These are phyloP conservation scores for Penicillium sp. DNA, from an alignment of 2,329 filamentous ascomycete species.

Conservation along the genomic window DNA sequence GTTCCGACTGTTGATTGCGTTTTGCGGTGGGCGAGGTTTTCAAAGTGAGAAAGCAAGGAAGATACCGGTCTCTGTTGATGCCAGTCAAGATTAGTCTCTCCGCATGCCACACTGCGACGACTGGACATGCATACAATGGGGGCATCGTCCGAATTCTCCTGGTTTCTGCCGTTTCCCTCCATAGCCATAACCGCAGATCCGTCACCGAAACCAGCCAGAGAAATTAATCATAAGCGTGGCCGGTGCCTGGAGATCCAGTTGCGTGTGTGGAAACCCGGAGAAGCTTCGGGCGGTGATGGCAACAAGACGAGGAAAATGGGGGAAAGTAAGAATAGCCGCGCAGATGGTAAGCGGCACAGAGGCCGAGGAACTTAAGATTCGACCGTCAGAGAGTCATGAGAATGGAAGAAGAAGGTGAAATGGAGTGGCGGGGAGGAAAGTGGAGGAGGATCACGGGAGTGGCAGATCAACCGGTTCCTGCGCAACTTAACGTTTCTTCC, in stretches of 20 bases:
- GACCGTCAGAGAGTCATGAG: slow-evolving; percentile 6
- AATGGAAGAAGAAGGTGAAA: slow-evolving; percentile 16
- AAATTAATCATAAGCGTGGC: slow-evolving; percentile 32
- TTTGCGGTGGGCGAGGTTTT: slow-evolving; percentile 43
- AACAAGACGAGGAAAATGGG: slow-evolving; percentile 8
- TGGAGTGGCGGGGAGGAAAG: slow-evolving; percentile 26
- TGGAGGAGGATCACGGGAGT: slow-evolving; percentile 28
- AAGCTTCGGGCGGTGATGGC: neutral
- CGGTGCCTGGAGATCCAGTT: slow-evolving; percentile 7
- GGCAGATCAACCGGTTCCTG: slow-evolving; percentile 24
- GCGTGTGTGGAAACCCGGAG: slow-evolving; percentile 1
- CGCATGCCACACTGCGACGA: slow-evolving; percentile 11
- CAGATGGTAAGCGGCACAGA: neutral
- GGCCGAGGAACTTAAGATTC: neutral
- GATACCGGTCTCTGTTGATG: slow-evolving; percentile 46
- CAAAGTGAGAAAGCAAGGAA: slow-evolving; percentile 50
- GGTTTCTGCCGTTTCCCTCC: slow-evolving; percentile 35
- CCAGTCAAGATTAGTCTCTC: slow-evolving; percentile 12
- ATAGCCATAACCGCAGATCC: slow-evolving; percentile 32
- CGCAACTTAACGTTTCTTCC: slow-evolving; percentile 14
- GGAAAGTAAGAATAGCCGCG: slow-evolving; percentile 2
- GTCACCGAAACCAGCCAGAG: slow-evolving; percentile 20
- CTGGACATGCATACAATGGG: slow-evolving; percentile 35
- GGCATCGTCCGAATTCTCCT: slow-evolving; percentile 36
- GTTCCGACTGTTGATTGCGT: slow-evolving; percentile 28